Evolutionary conservation across 345 rosid species (phyloP), one percentile per base, ranked within the genome.

Genomic region (Fremontodendron californicum): DNA sequence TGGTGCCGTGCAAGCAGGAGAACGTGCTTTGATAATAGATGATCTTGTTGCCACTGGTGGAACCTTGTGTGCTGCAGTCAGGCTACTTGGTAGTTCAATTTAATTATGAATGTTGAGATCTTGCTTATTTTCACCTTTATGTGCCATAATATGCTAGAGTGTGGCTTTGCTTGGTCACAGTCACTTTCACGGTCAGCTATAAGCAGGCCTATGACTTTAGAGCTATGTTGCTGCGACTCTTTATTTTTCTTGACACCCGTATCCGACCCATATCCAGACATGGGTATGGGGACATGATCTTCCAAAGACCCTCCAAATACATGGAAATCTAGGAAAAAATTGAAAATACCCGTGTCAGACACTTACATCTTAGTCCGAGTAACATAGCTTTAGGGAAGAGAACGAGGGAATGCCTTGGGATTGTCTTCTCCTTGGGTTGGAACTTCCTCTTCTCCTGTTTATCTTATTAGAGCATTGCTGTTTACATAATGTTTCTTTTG

Each of bases 11-110:
- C 85, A 93, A 85, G 87, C 85, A 9, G 98, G 98, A 71, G 99
- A 96, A 64, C 92, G 88, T 63, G 98, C 93, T 63, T 82, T 96
- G 82, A 85, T 96, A 16, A 84, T 93, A 4, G 99, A 96, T 73
- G 99, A 96, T 80, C 98, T 96, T 61, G 86, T 96, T 84, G 99
- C 99, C 51, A 96, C 99, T 1, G 99, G 99, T 62, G 99, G 99
- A 18, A 96, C 99, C 63, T 85, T 96, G 66, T 67, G 82, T 78
- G 99, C 99, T 78, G 99, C 99, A 49, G 84, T 91, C 90, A 94
- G 81, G 64, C 99, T 96, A 67, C 95, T 96, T 25, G 99, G 99
- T 96, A 91, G 11, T 71, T 43, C 19, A 66, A 18, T 35, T 60
- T 73, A 10, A 42, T 10, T 8, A 51, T 58, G 25, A 13, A 6